Evolutionary conservation across 495 filamentous ascomycete species (phyloP), one percentile per base, ranked within the genome.

Genomic region (Penicillium bialowiezense): DNA sequence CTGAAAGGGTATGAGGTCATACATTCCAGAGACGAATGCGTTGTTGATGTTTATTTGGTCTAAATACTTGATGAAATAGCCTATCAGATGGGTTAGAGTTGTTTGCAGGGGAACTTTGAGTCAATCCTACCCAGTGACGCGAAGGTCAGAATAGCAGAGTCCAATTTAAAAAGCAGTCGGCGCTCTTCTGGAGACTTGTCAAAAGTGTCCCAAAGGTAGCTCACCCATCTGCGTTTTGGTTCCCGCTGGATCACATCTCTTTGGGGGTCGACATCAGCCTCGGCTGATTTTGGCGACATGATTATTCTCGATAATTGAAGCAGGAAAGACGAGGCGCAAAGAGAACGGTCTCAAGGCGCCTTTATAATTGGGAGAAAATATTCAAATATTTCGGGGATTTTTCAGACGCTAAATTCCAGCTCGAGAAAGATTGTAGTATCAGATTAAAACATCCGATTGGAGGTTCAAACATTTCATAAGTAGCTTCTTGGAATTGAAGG

Each of bases 101-200:
- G 36, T 14, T 9, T 0, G 2, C 14, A 45, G 14, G 36, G n/a
- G 17, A 18, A 44, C 14, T 9, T n/a, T n/a, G 0, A 36, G 3
- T 32, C 0, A 33, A n/a, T 29, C 60, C 34, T 41, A 73, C 68
- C 78, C 9, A 80, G 39, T 7, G 72, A 79, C 7, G 75, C 75
- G 46, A 81, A 81, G 0, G 76, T 77, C 15, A 85, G 52, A 39
- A 85, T 67, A 0, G 72, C 74, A 5, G 74, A 60, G 46, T 85
- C 82, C 15, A 84, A 57, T 56, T 86, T 86, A 51, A 81, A 78
- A 9, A 86, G 52, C 46, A 86, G 75, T 13, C 74, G 68, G 10
- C 80, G 73, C 55, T 86, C 82, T 41, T 80, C 76, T 0, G 78
- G 75, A 1, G 80, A 74, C 54, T 83, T 83, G 50, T 84, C 81